Conservation (phyloP, 2,329 filamentous ascomycete species). For the Gnomoniopsis smithogilvyi region DNA sequence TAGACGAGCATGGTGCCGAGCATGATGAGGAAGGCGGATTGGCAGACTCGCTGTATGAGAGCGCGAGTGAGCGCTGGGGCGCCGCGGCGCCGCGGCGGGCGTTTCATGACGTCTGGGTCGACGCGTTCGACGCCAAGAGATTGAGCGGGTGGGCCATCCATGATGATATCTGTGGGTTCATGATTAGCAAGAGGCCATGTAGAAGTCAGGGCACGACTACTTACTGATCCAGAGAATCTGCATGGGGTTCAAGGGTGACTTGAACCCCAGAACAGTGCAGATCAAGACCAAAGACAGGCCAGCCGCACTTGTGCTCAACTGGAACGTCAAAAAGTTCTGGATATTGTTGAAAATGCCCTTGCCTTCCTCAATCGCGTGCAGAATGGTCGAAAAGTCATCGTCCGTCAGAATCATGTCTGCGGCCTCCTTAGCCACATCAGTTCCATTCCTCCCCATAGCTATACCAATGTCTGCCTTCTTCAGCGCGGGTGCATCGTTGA, state of each 20-base stretch:
- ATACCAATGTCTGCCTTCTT: slow-evolving; percentile 74
- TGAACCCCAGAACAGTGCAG: slow-evolving; percentile 89
- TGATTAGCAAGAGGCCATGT: slow-evolving; percentile 1
- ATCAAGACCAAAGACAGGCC: slow-evolving; percentile 87
- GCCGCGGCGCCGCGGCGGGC: slow-evolving; percentile 79
- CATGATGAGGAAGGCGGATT: slow-evolving; percentile 87
- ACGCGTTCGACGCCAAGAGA: slow-evolving; percentile 95
- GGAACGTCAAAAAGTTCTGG: slow-evolving; percentile 98
- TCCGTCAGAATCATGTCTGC: slow-evolving; percentile 87
- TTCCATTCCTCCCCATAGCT: slow-evolving; percentile 69
- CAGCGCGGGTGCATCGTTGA: slow-evolving; percentile 75
- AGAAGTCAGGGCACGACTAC: slow-evolving; percentile 27
- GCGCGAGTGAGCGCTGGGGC: slow-evolving; percentile 87
- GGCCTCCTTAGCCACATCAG: slow-evolving; percentile 75
- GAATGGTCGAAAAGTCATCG: slow-evolving; percentile 86
- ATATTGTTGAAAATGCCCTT: slow-evolving; percentile 99
- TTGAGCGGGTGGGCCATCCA: slow-evolving; percentile 97
- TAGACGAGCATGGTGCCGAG: slow-evolving; percentile 88
- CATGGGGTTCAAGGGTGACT: slow-evolving; percentile 97
- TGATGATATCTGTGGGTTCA: slow-evolving; percentile 77
- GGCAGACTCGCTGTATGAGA: slow-evolving; percentile 80
- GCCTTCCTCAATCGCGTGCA: slow-evolving; percentile 95
- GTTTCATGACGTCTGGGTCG: slow-evolving; percentile 89
- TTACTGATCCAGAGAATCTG: slow-evolving; percentile 99
- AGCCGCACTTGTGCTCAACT: slow-evolving; percentile 94